A percentile compares a stretch with the other conserved stretches of the same genome.
Conservation (phyloP, 2,329 filamentous ascomycete genomes). For the Ophiostoma ips region DNA sequence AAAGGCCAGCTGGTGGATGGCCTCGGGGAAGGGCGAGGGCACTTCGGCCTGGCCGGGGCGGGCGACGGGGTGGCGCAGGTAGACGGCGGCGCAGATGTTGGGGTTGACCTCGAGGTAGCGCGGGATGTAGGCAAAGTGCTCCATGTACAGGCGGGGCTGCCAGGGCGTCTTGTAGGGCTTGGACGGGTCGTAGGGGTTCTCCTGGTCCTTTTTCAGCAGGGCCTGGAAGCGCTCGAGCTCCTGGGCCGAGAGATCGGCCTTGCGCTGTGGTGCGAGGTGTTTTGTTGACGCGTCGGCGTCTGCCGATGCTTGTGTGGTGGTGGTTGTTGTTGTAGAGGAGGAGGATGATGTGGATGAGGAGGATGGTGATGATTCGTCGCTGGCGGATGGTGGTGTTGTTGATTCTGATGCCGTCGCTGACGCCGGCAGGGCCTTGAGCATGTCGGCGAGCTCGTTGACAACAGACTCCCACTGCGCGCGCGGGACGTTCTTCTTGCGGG, state of each 20-base stretch:
- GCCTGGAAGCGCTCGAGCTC: conserved; percentile 40
- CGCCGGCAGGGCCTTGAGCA: conserved; percentile 24
- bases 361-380: not conserved
- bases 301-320: not conserved
- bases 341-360: not conserved
- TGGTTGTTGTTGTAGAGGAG: too few relatives aligned
- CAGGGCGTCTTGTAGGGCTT: conserved; percentile 91
- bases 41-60: conserved; percentile 68
- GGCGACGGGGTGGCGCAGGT: conserved; percentile 85
- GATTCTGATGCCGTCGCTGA: conserved; percentile 6
- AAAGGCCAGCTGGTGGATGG: conserved; percentile 68
- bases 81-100: conserved; percentile 89
- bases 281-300: conserved; percentile 2
- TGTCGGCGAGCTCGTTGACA: conserved; percentile 38
- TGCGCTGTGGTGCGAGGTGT: not conserved
- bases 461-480: conserved; percentile 18
- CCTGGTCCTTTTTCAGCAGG: conserved; percentile 48
- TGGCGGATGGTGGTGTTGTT: not conserved
- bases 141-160: conserved; percentile 75
- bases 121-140: conserved; percentile 87
- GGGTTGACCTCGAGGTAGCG: conserved; percentile 96
- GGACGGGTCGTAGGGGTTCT: conserved; percentile 60
- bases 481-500: not conserved
- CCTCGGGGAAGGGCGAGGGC: conserved; percentile 63
- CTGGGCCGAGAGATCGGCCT: conserved; percentile 26